Evolutionary conservation across 2,329 filamentous ascomycete genomes (phyloP).

Genomic region (Monosporascus sp.): DNA sequence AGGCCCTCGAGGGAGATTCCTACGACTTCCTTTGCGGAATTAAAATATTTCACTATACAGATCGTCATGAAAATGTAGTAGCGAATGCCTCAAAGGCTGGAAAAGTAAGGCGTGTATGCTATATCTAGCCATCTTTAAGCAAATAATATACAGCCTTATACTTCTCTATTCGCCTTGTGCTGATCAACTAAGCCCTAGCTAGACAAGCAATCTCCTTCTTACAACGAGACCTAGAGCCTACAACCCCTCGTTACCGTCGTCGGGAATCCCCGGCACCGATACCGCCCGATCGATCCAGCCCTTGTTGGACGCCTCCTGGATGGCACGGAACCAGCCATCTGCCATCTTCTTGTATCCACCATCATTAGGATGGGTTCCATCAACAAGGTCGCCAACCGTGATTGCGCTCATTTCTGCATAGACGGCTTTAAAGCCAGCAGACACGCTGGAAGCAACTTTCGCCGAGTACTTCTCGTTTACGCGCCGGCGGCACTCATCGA

Average conservation of each 20-base stretch:
- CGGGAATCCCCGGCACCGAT: not conserved
- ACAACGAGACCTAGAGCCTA: not conserved
- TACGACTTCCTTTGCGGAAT: too few relatives aligned
- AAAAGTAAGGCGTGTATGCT: too few relatives aligned
- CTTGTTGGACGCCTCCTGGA: conserved; percentile 21
- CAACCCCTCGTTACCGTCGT: not conserved
- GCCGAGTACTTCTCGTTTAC: conserved; percentile 66
- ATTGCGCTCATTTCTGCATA: conserved; percentile 32
- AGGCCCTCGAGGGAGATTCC: too few relatives aligned
- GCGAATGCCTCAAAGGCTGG: too few relatives aligned
- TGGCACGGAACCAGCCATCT: conserved; percentile 27
- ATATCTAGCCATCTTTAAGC: too few relatives aligned
- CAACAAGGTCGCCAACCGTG: conserved; percentile 29
- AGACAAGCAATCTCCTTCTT: not conserved
- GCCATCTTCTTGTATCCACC: conserved; percentile 38
- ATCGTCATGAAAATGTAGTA: too few relatives aligned
- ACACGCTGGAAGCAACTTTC: conserved; percentile 50
- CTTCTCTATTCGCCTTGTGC: not conserved
- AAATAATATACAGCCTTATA: too few relatives aligned
- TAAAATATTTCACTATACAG: too few relatives aligned
- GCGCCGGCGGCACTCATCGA: conserved; percentile 15
- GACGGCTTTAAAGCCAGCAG: conserved; percentile 20
- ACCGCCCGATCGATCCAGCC: conserved; percentile 11
- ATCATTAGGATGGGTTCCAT: conserved; percentile 35
- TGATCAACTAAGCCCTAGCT: not conserved